A percentile compares a stretch with the other conserved stretches of the same genome.
Conservation (phyloP, 2,329 filamentous ascomycete genomes). For the Microsporum audouinii region DNA sequence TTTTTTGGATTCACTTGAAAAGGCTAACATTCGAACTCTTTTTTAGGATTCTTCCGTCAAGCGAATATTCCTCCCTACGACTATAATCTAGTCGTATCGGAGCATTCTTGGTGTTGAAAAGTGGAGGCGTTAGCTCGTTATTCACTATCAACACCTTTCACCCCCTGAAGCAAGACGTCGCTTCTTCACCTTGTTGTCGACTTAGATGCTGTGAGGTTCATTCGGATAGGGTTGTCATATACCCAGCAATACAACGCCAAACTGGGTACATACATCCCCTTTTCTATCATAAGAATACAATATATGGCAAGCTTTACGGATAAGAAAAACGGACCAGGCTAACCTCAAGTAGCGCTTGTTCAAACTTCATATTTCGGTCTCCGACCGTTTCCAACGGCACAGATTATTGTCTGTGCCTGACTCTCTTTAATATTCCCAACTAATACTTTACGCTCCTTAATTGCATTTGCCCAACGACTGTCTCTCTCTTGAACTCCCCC, state of each 20-base stretch:
- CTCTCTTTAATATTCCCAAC: conserved; percentile 42
- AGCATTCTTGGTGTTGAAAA: neutral
- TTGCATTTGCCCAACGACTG: conserved; percentile 36
- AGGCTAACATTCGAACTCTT: neutral
- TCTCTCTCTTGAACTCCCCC: conserved; percentile 38
- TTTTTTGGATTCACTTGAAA: neutral
- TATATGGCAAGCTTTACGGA: neutral
- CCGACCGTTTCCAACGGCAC: conserved; percentile 21
- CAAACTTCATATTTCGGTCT: conserved; percentile 13
- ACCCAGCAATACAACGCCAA: conserved; percentile 18
- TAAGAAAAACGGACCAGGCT: neutral
- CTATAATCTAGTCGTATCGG: neutral
- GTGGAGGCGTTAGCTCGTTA: conserved; percentile 15
- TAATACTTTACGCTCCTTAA: conserved; percentile 45
- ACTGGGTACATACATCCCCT: conserved; percentile 30
- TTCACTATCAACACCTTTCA: conserved; percentile 22
- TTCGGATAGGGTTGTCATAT: neutral
- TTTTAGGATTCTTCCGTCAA: conserved; percentile 1
- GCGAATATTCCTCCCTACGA: neutral
- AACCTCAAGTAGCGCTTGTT: neutral
- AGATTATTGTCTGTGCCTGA: conserved; percentile 34
- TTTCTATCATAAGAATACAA: no score
- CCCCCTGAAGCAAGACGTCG: conserved; percentile 22
- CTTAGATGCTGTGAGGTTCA: neutral
- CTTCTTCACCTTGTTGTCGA: conserved; percentile 18